Evolutionary conservation across 345 rosid genomes (phyloP).

Genomic region (Rubroshorea leprosula): DNA sequence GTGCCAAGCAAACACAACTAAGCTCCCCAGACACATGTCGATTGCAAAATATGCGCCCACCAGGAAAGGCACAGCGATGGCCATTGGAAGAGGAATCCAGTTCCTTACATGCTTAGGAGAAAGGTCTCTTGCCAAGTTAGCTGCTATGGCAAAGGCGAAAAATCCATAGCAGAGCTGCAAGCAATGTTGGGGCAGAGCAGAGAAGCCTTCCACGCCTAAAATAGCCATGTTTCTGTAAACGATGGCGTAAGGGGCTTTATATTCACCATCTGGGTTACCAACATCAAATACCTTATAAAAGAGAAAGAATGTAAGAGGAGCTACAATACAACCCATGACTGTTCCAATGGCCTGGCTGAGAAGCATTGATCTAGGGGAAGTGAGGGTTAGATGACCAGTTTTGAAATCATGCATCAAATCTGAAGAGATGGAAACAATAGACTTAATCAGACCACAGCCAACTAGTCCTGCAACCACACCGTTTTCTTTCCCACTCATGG

Average conservation of each 20-base stretch:
- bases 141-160: conserved; percentile 65
- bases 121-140: conserved; percentile 57
- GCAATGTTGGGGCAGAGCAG: conserved; percentile 82
- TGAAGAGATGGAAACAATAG: conserved; percentile 78
- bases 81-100: conserved; percentile 93
- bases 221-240: conserved; percentile 92
- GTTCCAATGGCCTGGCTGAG: conserved; percentile 81
- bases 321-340: conserved; percentile 81
- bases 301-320: conserved; percentile 74
- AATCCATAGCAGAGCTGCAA: conserved; percentile 82
- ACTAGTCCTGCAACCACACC: conserved; percentile 89
- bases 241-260: conserved; percentile 92
- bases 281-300: conserved; percentile 90
- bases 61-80: conserved; percentile 93
- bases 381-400: conserved; percentile 81
- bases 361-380: conserved; percentile 91
- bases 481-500: conserved; percentile 50
- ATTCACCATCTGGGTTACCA: conserved; percentile 85
- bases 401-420: conserved; percentile 96
- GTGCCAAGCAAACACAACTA: conserved; percentile 53
- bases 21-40: conserved; percentile 76
- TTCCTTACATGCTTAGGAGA: conserved; percentile 45
- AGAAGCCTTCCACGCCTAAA: conserved; percentile 87
- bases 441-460: conserved; percentile 85
- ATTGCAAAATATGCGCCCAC: conserved; percentile 85